Base-by-base conservation (phyloP, 1,284 basidiomycete genomes). In the Mrakiaceae sp. region DNA sequence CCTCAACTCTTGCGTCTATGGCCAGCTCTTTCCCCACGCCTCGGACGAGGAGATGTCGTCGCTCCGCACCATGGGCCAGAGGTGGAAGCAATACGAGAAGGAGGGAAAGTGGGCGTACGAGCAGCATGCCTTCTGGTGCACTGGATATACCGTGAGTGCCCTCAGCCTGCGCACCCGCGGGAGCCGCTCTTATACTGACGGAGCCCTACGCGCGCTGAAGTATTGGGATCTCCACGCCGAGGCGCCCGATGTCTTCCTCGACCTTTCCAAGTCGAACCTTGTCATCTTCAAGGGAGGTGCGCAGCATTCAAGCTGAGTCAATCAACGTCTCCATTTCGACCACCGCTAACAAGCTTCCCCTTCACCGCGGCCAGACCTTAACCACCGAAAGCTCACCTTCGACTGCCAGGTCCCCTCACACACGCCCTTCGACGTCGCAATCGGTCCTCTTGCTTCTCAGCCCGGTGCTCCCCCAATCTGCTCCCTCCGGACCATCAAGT, bases 71-170 rank as follows among this genome's bases (percentile, higher is more conserved):
- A 82, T 98, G 66, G 95, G 92, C 59, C 76, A 81, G 68, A 83
- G 95, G 60, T 98, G 94, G 94, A 96, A 97, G 87, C 83, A 90
- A 83, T 98, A 97, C 75, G 92, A 92, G 76, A 86, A 84, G 73
- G 86, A 95, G 73, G 91, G 91, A 57, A 90, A 87, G 79, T 96
- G 91, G 89, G 83, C 91, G 60, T 98, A 96, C 75, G 91, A 97
- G 76, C 88, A 16, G 16, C 95, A 97, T 71, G 90, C 94, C 16
- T 95, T 93, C 83, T 95, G 91, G 91, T 92, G 89, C 76, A 89
- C 89, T 39, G 90, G 90, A n/a, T 93, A 27, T 27, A 27, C 27
- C 27, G 27, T 43, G 14, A 7, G 14, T 49, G 14, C 5, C 42
- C 43, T 67, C 14, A 27, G 27, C 27, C 27, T 27, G 27, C 27